Conservation (phyloP, 805 yeast species). For the Candida tibetensis region DNA sequence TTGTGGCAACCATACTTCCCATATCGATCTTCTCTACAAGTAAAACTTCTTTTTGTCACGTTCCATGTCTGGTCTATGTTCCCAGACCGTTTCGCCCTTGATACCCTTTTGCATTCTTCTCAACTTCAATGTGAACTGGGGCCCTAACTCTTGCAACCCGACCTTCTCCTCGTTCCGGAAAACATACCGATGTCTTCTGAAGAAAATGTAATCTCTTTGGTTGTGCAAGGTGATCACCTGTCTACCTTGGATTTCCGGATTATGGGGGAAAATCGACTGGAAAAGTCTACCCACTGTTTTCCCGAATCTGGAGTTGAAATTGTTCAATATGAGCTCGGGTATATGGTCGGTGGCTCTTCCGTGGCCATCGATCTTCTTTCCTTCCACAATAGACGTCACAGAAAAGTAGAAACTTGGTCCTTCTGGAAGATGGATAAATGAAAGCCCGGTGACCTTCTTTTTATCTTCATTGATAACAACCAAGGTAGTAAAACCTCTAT, state of each 20-base stretch:
- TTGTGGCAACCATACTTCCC: too few relatives aligned
- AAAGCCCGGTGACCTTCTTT: constrained; percentile 85
- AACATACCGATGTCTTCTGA: constrained; percentile 90
- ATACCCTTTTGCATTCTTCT: constrained; percentile 90
- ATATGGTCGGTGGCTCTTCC: constrained; percentile 87
- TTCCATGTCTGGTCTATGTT: constrained; percentile 94
- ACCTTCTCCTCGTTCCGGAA: constrained; percentile 89
- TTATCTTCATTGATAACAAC: constrained; percentile 92
- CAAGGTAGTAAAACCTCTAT: constrained; percentile 83
- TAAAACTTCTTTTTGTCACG: constrained; percentile 91
- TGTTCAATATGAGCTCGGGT: constrained; percentile 89
- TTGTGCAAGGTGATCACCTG: constrained; percentile 95
- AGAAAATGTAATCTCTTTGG: constrained; percentile 92
- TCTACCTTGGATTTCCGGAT: constrained; percentile 92
- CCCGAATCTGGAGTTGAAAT: constrained; percentile 90
- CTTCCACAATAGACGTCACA: constrained; percentile 70
- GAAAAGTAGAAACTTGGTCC: constrained; percentile 96
- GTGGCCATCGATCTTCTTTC: constrained; percentile 77
- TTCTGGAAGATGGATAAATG: constrained; percentile 88
- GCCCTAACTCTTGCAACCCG: constrained; percentile 94
- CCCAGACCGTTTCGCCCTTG: constrained; percentile 93
- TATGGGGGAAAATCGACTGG: constrained; percentile 88
- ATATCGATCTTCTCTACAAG: constrained; percentile 51
- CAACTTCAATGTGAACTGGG: constrained; percentile 88
- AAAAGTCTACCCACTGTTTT: constrained; percentile 89